Evolutionary conservation across 129 eudicot genomes (phyloP).

Genomic region (Tanacetum coccineum): DNA sequence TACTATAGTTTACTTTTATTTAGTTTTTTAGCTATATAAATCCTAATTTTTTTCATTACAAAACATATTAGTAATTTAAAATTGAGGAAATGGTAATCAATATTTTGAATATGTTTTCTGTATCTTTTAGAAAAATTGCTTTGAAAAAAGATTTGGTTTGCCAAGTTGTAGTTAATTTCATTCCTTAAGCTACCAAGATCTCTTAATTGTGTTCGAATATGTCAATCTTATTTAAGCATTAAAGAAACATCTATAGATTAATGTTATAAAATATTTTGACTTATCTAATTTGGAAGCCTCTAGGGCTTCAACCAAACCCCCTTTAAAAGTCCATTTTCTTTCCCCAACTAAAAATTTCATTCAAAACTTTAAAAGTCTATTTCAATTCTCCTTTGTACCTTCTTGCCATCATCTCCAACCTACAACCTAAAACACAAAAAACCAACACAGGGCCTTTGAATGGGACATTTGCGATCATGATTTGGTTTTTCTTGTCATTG

Average conservation of each 20-base stretch:
- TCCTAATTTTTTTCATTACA: too few relatives aligned
- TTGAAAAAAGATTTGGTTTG: background rate
- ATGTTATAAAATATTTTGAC: slow-evolving; percentile 16
- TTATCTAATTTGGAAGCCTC: slow-evolving; percentile 37
- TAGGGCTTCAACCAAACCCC: slow-evolving; percentile 33
- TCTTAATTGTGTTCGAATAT: slow-evolving; percentile 19
- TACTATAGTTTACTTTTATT: background rate
- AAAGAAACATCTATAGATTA: slow-evolving; percentile 25
- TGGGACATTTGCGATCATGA: slow-evolving; percentile 86
- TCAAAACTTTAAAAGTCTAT: slow-evolving; percentile 15
- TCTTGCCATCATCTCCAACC: slow-evolving; percentile 17
- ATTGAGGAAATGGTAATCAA: too few relatives aligned
- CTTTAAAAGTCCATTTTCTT: slow-evolving; percentile 17
- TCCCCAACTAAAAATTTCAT: slow-evolving; percentile 3
- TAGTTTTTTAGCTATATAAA: background rate
- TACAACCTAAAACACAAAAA: slow-evolving; percentile 6
- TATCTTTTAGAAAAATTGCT: background rate
- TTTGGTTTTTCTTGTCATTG: slow-evolving; percentile 68
- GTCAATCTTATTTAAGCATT: slow-evolving; percentile 24
- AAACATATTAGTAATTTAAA: too few relatives aligned
- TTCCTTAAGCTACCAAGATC: slow-evolving; percentile 20
- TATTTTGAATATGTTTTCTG: background rate
- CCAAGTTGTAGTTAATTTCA: slow-evolving; percentile 7
- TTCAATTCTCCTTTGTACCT: slow-evolving; percentile 11
- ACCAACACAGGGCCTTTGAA: slow-evolving; percentile 61